A percentile compares a stretch with the other conserved stretches of the same genome.
Conservation (phyloP, 2,329 filamentous ascomycete genomes). For the Dothideomycetidae sp. region DNA sequence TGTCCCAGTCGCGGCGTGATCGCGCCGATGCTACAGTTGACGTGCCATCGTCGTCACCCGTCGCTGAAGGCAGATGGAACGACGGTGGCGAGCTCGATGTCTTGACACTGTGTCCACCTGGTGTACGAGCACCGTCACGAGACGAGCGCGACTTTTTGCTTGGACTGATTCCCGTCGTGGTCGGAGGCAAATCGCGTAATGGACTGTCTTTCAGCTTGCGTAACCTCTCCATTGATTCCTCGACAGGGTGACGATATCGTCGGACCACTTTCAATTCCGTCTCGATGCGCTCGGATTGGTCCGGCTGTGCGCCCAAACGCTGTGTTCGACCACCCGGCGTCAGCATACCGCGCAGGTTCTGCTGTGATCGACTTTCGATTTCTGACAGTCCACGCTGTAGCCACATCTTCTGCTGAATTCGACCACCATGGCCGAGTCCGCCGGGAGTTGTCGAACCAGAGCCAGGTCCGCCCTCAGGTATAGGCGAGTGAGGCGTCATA, state of each 20-base stretch:
- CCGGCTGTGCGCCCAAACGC: constrained; percentile 17
- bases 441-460: constrained; percentile 11
- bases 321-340: constrained; percentile 38
- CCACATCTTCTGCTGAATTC: constrained; percentile 63
- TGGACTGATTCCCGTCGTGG: too few relatives aligned
- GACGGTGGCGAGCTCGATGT: background rate
- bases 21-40: background rate
- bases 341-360: constrained; percentile 29
- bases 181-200: constrained; percentile 22
- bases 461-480: constrained; percentile 18
- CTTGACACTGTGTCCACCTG: background rate
- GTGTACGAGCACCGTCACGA: background rate
- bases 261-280: constrained; percentile 63
- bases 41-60: background rate
- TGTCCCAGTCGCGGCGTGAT: constrained; percentile 6
- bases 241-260: constrained; percentile 56
- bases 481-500: constrained; percentile 5
- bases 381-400: constrained; percentile 58
- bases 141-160: constrained; percentile 20
- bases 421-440: constrained; percentile 31
- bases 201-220: constrained; percentile 12
- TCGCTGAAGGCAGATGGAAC: background rate
- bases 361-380: constrained; percentile 44
- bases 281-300: constrained; percentile 52
- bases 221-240: constrained; percentile 44